Base-by-base conservation (phyloP, 805 yeast genomes). In the Spathaspora gorwiae region DNA sequence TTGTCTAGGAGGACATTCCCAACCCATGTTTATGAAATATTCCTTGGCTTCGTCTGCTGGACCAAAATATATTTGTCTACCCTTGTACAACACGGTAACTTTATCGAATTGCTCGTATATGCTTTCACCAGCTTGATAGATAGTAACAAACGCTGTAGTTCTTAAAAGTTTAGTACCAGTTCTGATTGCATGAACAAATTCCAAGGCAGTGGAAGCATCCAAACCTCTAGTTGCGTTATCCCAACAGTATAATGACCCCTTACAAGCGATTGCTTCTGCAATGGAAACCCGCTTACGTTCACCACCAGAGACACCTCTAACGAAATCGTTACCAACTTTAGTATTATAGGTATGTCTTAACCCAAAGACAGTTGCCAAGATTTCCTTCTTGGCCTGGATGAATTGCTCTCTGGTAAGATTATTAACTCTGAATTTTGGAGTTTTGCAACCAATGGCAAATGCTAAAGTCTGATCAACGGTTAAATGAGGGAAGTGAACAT, bases 261-360 rank as follows among this genome's bases (percentile, higher is more conserved):
- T 69, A 57, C 78, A 71, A 33, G 78, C 75, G 58, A 78, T 73
- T 2, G 81, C 84, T 62, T 82, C 88, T 6, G 84, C 86, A 54
- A 82, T 76, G 7, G 87, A 81, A 34, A 82, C 87, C 66, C 88
- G 78, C 65, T 83, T 82, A 55, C 87, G 69, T 65, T 82, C 85
- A 65, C 88, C 88, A 57, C 88, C 88, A 35, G 87, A 82, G 41
- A 82, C 79, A 64, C 88, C 88, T 63, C 86, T 72, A 15, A 83
- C 54, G 40, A 51, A 61, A 45, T 62, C 67, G 48, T 62, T 59
- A 29, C 67, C 67, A 24, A 62, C 67, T 46, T 62, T 60, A 7
- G 67, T 61, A 44, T 55, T 45, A 47, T 51, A 61, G 7, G 64
- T 56, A 46, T 62, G 66, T 39, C 64, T 52, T 44, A 62, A 54